Conservation (phyloP, 495 filamentous ascomycete genomes). For the Aspergillus sclerotioniger region DNA sequence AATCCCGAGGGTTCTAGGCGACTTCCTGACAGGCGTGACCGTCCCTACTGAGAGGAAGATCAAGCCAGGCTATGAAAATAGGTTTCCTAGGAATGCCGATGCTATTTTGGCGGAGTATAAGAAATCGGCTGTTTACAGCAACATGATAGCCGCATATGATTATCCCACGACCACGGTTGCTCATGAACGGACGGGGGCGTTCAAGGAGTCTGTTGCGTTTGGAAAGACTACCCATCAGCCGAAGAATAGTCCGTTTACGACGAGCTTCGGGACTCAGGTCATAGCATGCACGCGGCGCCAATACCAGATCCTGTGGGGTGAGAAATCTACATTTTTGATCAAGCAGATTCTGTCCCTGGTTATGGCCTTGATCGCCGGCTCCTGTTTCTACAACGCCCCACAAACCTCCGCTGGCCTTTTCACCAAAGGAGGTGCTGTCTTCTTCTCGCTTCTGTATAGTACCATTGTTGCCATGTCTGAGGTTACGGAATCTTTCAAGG, state of each 20-base stretch:
- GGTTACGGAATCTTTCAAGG: conserved; percentile 65
- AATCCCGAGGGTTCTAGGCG: conserved; percentile 31
- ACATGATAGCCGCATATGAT: conserved; percentile 47
- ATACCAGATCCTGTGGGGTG: conserved; percentile 59
- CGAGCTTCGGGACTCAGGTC: conserved; percentile 58
- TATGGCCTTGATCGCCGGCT: conserved; percentile 43
- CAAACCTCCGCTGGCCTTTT: conserved; percentile 46
- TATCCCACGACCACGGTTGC: conserved; percentile 47
- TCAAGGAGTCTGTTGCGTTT: conserved; percentile 46
- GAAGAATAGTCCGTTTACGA: conserved; percentile 52
- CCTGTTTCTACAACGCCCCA: conserved; percentile 40
- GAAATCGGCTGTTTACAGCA: conserved; percentile 30
- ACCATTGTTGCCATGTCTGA: conserved; percentile 70
- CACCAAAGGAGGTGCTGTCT: conserved; percentile 56
- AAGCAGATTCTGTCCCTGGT: conserved; percentile 50
- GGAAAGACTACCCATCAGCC: conserved; percentile 43
- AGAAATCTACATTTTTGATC: conserved; percentile 59
- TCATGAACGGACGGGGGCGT: conserved; percentile 43
- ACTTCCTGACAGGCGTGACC: conserved; percentile 69
- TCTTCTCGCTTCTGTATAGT: conserved; percentile 75
- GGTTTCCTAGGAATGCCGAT: conserved; percentile 48
- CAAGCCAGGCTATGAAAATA: conserved; percentile 49
- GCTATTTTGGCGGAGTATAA: conserved; percentile 39
- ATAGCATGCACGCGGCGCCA: conserved; percentile 53
- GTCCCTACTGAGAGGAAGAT: conserved; percentile 64